Evolutionary conservation across 23 red algal genomes (phyloP).

Genomic region (Gracilaria gracilis): DNA sequence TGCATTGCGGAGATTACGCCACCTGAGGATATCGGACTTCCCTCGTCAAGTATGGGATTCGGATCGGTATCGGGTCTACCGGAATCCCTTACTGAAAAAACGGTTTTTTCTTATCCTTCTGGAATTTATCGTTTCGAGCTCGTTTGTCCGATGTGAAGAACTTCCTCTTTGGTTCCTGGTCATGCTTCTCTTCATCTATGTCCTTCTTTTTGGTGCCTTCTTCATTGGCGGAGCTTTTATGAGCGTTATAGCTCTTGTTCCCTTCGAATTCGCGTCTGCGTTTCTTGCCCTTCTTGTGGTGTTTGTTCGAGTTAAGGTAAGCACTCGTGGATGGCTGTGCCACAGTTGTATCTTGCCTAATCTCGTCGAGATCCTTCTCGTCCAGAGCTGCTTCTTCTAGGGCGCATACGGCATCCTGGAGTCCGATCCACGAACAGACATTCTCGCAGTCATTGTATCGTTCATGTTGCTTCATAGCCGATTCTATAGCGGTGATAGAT

Average conservation of each 20-base stretch:
- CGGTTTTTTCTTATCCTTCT: neutral
- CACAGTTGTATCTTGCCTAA: neutral
- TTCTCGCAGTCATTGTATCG: too few species aligned
- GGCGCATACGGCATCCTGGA: neutral
- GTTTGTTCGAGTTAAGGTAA: too few species aligned
- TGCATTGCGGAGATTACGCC: neutral
- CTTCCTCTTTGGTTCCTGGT: too few species aligned
- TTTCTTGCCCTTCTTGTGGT: too few species aligned
- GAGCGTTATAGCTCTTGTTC: too few species aligned
- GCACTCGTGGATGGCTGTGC: too few species aligned
- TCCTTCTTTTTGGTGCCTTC: too few species aligned
- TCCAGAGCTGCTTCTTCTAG: neutral
- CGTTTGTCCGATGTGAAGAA: too few species aligned
- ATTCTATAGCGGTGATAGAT: neutral
- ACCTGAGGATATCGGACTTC: neutral
- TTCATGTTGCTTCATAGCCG: neutral
- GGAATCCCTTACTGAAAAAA: constrained; percentile 36
- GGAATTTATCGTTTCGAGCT: neutral
- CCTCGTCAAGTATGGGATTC: constrained; percentile 43
- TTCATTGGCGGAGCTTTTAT: too few species aligned
- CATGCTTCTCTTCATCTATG: too few species aligned
- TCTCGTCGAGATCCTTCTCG: neutral
- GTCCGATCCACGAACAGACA: neutral
- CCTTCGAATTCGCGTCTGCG: too few species aligned
- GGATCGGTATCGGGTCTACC: neutral